These are phyloP conservation scores for Hymenotorrendiella dingleyae DNA, from an alignment of 2,329 filamentous ascomycete species.

Conservation along the genomic window DNA sequence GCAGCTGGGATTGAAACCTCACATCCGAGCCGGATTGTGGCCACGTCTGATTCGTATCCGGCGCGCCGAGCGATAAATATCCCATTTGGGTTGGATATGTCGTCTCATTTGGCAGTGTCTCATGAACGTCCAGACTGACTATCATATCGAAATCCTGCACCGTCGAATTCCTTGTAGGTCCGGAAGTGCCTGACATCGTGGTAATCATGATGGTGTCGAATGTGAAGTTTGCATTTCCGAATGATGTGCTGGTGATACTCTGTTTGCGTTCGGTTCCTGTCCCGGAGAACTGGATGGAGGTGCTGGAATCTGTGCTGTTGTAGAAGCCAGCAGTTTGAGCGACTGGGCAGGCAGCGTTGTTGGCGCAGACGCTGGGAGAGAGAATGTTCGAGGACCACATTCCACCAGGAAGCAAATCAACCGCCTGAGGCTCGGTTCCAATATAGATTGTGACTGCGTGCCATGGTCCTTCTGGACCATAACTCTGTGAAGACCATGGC, in stretches of 20 bases:
- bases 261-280: too few species aligned
- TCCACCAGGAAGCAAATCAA: slow-evolving; percentile 15
- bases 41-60: slow-evolving; percentile 12
- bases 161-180: not conserved
- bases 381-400: slow-evolving; percentile 11
- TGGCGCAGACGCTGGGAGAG: slow-evolving; percentile 11
- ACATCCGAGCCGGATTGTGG: not conserved
- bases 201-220: slow-evolving; percentile 8
- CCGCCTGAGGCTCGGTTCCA: slow-evolving; percentile 8
- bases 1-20: slow-evolving; percentile 3
- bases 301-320: slow-evolving; percentile 1
- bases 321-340: slow-evolving; percentile 5
- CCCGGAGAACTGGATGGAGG: too few species aligned
- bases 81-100: slow-evolving; percentile 8
- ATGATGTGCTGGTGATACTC: not conserved
- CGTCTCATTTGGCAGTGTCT: slow-evolving; percentile 8
- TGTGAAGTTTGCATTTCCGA: slow-evolving; percentile 3
- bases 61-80: slow-evolving; percentile 9
- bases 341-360: slow-evolving; percentile 1
- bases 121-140: slow-evolving; percentile 3
- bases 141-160: slow-evolving; percentile 8
- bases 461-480: slow-evolving; percentile 20
- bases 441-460: slow-evolving; percentile 16
- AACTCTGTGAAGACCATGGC: slow-evolving; percentile 15
- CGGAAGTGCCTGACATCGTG: not conserved